Conservation (phyloP, 805 yeast genomes). For the Candida schatavii region DNA sequence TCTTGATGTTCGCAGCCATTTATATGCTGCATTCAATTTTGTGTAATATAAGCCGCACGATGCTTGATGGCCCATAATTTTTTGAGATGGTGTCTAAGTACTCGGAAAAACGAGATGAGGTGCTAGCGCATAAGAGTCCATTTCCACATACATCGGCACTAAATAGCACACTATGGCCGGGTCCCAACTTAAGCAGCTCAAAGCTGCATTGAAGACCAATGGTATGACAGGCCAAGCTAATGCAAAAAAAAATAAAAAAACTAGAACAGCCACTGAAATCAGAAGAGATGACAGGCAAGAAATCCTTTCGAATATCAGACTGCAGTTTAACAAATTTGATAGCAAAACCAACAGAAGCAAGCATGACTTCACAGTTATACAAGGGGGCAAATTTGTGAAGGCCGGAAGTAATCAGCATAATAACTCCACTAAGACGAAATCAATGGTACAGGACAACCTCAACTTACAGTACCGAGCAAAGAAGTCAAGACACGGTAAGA, state of each 20-base stretch:
- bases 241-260: constrained; percentile 50
- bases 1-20: neutral
- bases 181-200: constrained; percentile 81
- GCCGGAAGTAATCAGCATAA: constrained; percentile 39
- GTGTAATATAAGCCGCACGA: constrained; percentile 15
- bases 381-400: constrained; percentile 42
- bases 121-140: no score
- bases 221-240: constrained; percentile 89
- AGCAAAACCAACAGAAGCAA: constrained; percentile 67
- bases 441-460: constrained; percentile 40
- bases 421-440: constrained; percentile 29
- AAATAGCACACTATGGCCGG: constrained; percentile 57
- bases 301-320: constrained; percentile 59
- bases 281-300: constrained; percentile 65
- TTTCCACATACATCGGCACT: neutral
- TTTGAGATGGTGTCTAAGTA: constrained; percentile 1
- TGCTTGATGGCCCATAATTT: constrained; percentile 8
- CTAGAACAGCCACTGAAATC: constrained; percentile 54
- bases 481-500: constrained; percentile 60
- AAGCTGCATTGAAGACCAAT: constrained; percentile 68
- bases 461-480: constrained; percentile 64
- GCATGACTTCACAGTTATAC: constrained; percentile 44
- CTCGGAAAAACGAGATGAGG: neutral
- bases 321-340: constrained; percentile 89
- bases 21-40: neutral